Percentiles rank a stretch among this genome's conserved stretches.
These are phyloP conservation scores for Volvox reticuliferus DNA, from an alignment of 139 green algal genomes.

Conservation along the genomic window DNA sequence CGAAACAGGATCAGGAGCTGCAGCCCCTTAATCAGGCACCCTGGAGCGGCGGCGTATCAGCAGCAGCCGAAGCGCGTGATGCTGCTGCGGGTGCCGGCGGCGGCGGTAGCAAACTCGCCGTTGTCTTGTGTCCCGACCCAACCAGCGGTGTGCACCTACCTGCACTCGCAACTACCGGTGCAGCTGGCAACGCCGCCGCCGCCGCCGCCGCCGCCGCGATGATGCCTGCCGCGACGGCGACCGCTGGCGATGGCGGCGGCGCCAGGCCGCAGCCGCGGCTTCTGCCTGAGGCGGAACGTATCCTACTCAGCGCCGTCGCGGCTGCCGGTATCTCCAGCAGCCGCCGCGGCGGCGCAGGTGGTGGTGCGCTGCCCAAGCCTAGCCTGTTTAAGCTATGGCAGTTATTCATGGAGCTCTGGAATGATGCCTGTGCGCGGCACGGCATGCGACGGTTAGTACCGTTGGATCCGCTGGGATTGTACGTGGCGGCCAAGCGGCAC, in stretches of 20 bases:
- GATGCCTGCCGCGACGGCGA: too few species aligned
- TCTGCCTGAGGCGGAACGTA: conserved; percentile 34
- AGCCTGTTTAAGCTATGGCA: conserved; percentile 56
- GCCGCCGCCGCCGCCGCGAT: neutral
- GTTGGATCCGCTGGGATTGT: conserved; percentile 57
- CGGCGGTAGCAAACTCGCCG: neutral
- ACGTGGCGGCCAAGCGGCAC: conserved; percentile 52
- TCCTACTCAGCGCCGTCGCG: conserved; percentile 30
- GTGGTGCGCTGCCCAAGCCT: conserved; percentile 49
- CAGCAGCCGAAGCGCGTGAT: neutral
- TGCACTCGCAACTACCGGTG: neutral
- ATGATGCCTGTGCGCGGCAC: conserved; percentile 54
- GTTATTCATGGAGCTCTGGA: conserved; percentile 63
- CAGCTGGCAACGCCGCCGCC: neutral
- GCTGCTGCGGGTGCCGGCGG: neutral
- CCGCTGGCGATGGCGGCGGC: neutral
- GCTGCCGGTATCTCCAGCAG: conserved; percentile 6
- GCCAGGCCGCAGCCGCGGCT: neutral
- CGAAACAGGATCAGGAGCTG: neutral
- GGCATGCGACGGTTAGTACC: conserved; percentile 52
- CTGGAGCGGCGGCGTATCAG: neutral
- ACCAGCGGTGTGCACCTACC: neutral
- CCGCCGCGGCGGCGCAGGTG: neutral
- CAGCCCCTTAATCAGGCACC: neutral
- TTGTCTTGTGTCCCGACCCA: too few species aligned